Percentiles rank a stretch among this genome's conserved stretches.
These are phyloP conservation scores for Neoboletus subvelutipes DNA, from an alignment of 768 basidiomycete genomes.

Conservation along the genomic window DNA sequence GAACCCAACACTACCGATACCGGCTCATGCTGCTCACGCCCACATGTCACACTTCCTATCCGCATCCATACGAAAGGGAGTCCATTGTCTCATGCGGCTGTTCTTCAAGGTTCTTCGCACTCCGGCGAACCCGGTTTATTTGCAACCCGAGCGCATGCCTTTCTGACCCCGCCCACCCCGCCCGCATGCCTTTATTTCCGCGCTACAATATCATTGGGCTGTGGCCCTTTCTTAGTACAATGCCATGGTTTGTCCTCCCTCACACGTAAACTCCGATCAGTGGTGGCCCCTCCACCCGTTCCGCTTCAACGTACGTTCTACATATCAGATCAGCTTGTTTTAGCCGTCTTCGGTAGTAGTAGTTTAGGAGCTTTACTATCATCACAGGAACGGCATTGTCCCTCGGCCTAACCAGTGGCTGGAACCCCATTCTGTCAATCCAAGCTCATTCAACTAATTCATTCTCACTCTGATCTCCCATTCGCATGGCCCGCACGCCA, in stretches of 20 bases:
- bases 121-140: slow-evolving; percentile 28
- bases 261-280: slow-evolving; percentile 32
- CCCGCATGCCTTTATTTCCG: slow-evolving; percentile 26
- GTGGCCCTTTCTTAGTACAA: slow-evolving; percentile 16
- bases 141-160: slow-evolving; percentile 23
- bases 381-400: slow-evolving; percentile 19
- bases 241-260: slow-evolving; percentile 7
- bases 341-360: slow-evolving; percentile 23
- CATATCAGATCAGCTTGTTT: slow-evolving; percentile 22
- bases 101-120: slow-evolving; percentile 14
- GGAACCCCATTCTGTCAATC: slow-evolving; percentile 21
- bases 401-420: slow-evolving; percentile 10
- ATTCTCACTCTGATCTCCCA: slow-evolving; percentile 16
- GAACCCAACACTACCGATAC: slow-evolving; percentile 14
- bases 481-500: slow-evolving; percentile 21
- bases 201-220: slow-evolving; percentile 13
- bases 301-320: slow-evolving; percentile 11
- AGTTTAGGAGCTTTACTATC: slow-evolving; percentile 10
- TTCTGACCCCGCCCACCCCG: slow-evolving; percentile 13
- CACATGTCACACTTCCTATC: slow-evolving; percentile 19
- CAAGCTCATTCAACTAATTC: slow-evolving; percentile 9
- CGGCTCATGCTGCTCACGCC: slow-evolving; percentile 5
- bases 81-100: slow-evolving; percentile 27
- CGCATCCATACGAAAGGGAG: slow-evolving; percentile 16
- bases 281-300: slow-evolving; percentile 6